Conservation (phyloP, 1,284 basidiomycete species). For the Leccinum subrobustum region DNA sequence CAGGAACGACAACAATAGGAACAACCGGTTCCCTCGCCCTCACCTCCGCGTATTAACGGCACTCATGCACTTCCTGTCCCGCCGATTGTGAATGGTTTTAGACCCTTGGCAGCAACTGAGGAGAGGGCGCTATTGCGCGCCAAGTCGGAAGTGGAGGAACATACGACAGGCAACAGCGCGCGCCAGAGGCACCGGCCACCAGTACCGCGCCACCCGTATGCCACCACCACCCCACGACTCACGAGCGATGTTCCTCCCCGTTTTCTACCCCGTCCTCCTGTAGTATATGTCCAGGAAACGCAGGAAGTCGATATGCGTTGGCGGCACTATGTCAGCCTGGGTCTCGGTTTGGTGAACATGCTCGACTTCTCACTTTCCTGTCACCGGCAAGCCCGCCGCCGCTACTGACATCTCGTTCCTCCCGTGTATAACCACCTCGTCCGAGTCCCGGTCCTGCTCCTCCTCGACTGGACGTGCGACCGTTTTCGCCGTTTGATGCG, state of each 20-base stretch:
- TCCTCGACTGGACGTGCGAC: constrained; percentile 35
- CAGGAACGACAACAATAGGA: background rate
- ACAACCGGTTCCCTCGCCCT: constrained; percentile 21
- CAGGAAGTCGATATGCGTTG: constrained; percentile 64
- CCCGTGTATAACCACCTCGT: background rate
- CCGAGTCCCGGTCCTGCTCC: no score
- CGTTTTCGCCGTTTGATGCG: constrained; percentile 45
- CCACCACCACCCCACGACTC: constrained; percentile 6
- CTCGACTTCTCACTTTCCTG: constrained; percentile 8
- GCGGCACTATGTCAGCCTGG: constrained; percentile 22
- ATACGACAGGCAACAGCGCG: constrained; percentile 16
- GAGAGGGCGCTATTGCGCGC: constrained; percentile 71
- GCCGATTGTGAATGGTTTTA: constrained; percentile 23
- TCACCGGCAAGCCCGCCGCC: constrained; percentile 25
- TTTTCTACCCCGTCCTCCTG: constrained; percentile 68
- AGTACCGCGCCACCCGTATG: constrained; percentile 18
- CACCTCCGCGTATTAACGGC: constrained; percentile 27
- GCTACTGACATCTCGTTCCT: constrained; percentile 16
- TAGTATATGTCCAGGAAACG: constrained; percentile 75
- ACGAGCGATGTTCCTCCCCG: constrained; percentile 43
- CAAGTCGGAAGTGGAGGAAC: constrained; percentile 58
- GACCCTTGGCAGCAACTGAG: constrained; percentile 64
- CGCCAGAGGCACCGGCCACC: constrained; percentile 8
- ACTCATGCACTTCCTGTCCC: constrained; percentile 24
- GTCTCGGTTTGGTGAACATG: constrained; percentile 15